Conservation (phyloP, 2,329 filamentous ascomycete species). For the Epichloe brachyelytri region DNA sequence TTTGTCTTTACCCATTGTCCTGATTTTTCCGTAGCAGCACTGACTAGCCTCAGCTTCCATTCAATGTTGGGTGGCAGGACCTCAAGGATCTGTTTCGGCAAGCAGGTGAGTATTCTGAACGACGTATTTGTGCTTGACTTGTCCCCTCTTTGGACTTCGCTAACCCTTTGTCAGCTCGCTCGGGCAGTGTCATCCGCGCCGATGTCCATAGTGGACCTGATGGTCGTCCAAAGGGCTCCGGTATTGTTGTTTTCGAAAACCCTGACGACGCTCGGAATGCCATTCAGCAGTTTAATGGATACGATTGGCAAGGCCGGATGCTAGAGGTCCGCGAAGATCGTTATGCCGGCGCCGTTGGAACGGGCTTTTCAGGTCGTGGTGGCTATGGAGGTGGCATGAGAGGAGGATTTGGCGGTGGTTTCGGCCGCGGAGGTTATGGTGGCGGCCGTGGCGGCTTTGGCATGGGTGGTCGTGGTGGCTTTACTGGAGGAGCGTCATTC, state of each 20-base stretch:
- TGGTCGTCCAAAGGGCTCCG: conserved; percentile 88
- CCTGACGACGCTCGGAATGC: conserved; percentile 90
- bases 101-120: conserved; percentile 57
- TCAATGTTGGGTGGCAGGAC: conserved; percentile 97
- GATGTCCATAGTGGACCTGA: conserved; percentile 89
- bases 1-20: conserved; percentile 46
- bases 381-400: conserved; percentile 46
- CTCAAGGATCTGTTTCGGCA: conserved; percentile 97
- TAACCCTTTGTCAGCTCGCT: conserved; percentile 27
- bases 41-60: conserved; percentile 60
- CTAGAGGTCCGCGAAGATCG: conserved; percentile 95
- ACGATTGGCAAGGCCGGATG: conserved; percentile 90
- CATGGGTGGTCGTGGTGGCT: conserved; percentile 26
- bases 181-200: conserved; percentile 78
- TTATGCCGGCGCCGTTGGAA: conserved; percentile 58
- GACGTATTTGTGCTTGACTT: background rate
- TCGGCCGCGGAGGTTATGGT: conserved; percentile 38
- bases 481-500: conserved; percentile 32
- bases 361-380: conserved; percentile 43
- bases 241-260: conserved; percentile 92
- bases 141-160: background rate
- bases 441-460: conserved; percentile 30
- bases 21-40: background rate
- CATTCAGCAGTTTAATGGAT: conserved; percentile 95
- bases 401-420: conserved; percentile 45